phyloP scores from a whole-genome alignment of 257 asterid species.

The Gardenia jasminoides region DNA sequence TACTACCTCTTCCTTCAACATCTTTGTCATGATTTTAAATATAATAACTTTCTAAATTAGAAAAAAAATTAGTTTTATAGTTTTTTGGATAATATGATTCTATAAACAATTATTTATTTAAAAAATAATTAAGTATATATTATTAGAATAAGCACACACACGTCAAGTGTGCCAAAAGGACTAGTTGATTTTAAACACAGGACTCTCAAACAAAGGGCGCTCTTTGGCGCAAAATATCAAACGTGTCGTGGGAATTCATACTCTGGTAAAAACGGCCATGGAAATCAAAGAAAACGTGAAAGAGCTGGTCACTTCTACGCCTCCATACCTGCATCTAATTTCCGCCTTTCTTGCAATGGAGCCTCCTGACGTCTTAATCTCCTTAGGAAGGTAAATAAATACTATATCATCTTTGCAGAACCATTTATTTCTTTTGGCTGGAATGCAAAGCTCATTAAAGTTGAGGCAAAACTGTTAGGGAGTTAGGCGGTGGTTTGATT shows the following conservation, averaged over 20 bases:
- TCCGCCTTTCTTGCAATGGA: constrained; percentile 79
- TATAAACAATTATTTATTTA: too few species aligned
- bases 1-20: too few species aligned
- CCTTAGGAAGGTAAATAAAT: constrained; percentile 63
- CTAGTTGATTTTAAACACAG: too few species aligned
- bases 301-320: constrained; percentile 30
- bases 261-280: not conserved
- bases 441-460: not conserved
- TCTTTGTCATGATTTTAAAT: too few species aligned
- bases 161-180: too few species aligned
- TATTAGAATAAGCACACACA: too few species aligned
- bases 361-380: constrained; percentile 58
- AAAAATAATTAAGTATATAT: too few species aligned
- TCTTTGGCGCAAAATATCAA: constrained; percentile 1
- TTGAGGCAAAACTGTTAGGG: constrained; percentile 37
- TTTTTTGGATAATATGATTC: too few species aligned
- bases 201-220: too few species aligned
- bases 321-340: constrained; percentile 43
- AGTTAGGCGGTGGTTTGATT: constrained; percentile 70
- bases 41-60: too few species aligned
- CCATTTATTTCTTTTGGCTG: not conserved
- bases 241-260: not conserved
- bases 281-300: constrained; percentile 12
- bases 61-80: too few species aligned
- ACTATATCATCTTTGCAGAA: too few species aligned